Evolutionary conservation across 2,329 filamentous ascomycete species (phyloP).

Genomic region (Trichoderma sp.): DNA sequence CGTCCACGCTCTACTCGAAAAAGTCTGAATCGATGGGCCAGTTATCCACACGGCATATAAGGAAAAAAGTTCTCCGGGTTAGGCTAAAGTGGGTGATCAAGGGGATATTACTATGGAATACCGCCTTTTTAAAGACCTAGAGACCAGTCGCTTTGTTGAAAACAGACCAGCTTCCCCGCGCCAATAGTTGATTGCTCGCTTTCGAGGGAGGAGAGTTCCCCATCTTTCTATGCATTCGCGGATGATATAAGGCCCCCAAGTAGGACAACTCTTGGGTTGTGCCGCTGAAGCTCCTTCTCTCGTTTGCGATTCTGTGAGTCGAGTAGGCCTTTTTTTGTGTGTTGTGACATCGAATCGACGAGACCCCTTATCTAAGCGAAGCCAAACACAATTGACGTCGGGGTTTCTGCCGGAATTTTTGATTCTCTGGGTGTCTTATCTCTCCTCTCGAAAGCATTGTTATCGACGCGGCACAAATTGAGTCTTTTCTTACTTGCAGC

Average conservation of each 20-base stretch:
- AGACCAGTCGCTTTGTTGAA: neutral
- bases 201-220: constrained; percentile 15
- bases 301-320: neutral
- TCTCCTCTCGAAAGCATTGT: neutral
- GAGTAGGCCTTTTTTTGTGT: neutral
- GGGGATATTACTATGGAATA: constrained; percentile 8
- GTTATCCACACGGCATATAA: neutral
- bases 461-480: neutral
- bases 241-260: constrained; percentile 18
- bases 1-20: neutral
- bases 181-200: constrained; percentile 12
- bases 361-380: neutral
- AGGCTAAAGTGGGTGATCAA: constrained; percentile 9
- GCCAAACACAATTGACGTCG: neutral
- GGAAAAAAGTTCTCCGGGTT: neutral
- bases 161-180: constrained; percentile 22
- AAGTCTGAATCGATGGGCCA: neutral
- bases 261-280: neutral
- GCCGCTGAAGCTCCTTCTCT: neutral
- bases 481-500: neutral
- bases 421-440: neutral
- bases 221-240: constrained; percentile 3
- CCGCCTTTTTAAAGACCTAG: constrained; percentile 20
- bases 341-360: neutral
- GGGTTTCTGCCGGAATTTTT: neutral